A percentile compares a stretch with the other conserved stretches of the same genome.
These are phyloP conservation scores for Suillus occidentalis DNA, from an alignment of 768 basidiomycete genomes.

Conservation along the genomic window DNA sequence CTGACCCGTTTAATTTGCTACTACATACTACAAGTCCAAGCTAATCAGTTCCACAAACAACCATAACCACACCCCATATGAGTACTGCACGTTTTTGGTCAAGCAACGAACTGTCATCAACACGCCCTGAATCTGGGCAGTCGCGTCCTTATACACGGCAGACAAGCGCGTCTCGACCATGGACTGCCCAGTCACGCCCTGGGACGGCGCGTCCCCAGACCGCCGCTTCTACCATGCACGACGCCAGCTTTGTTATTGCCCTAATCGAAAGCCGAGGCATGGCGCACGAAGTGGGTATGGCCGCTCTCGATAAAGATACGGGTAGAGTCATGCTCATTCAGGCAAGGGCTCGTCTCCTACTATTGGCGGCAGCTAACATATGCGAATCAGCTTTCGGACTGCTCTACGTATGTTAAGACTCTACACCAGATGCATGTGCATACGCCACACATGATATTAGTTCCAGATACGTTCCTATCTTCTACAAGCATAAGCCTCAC, in stretches of 20 bases:
- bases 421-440: conserved; percentile 84
- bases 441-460: conserved; percentile 65
- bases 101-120: conserved; percentile 11
- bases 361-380: conserved; percentile 4
- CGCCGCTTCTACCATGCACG: conserved; percentile 54
- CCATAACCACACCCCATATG: background rate
- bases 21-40: no score
- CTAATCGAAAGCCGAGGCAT: conserved; percentile 77
- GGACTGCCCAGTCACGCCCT: conserved; percentile 55
- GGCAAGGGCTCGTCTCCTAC: conserved; percentile 39
- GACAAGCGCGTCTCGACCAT: conserved; percentile 39
- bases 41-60: background rate
- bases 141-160: conserved; percentile 11
- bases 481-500: conserved; percentile 46
- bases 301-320: conserved; percentile 78
- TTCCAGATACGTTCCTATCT: conserved; percentile 81
- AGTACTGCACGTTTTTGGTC: background rate
- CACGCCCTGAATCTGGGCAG: conserved; percentile 16
- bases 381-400: conserved; percentile 68
- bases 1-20: no score
- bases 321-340: conserved; percentile 78
- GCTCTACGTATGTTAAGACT: conserved; percentile 86
- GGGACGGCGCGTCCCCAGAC: conserved; percentile 61
- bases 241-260: conserved; percentile 65
- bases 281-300: conserved; percentile 83